Evolutionary conservation across 495 filamentous ascomycete genomes (phyloP), one percentile per base, ranked within the genome.

Genomic region (Aspergillus nanangensis): DNA sequence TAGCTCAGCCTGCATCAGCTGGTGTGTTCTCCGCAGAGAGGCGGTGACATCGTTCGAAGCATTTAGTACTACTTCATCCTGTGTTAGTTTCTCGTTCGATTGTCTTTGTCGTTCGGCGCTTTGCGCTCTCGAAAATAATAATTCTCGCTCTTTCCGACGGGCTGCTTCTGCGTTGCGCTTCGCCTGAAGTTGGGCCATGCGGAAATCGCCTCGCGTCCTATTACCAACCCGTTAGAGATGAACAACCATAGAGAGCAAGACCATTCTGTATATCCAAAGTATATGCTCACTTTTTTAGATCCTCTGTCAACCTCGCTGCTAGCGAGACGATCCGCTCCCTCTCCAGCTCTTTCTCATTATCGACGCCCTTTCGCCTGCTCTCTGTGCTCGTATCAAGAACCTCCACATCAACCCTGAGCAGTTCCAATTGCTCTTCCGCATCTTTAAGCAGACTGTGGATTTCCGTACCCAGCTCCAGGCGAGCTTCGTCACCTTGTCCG

Each of bases 1-100:
- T 4, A 99, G 76, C 70, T 95, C 90, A 0, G 80, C 67, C 32
- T 87, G 79, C 76, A 97, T 87, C 45, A 94, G 71, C 19, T 84
- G 76, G 60, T 97, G 91, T 9, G 90, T 94, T 51, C 91, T 75
- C 38, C 88, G 78, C 33, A 99, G 73, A 0, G 90, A 83, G 24
- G 83, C 71, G 3, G 94, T 97, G 19, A 99, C 86, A 67, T 95
- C 87, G 45, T 68, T 81, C 14, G 86, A 87, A 2, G 93, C 86
- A 62, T 77, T 76, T 33, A 87, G 63, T 36, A 84, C 69, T 38
- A 88, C 65, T 40, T 89, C 83, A 56, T 86, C 80, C 41, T 87
- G 80, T 10, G 79, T 78, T 24, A 81, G 56, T 45, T 70, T 74
- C 36, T 73, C 64, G n/a, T 65, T 58, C 3, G 71, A 55, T 29